A percentile compares a stretch with the other conserved stretches of the same genome.
These are phyloP conservation scores for Pythium brachiatum DNA, from an alignment of 352 stramenopile genomes.

Conservation along the genomic window DNA sequence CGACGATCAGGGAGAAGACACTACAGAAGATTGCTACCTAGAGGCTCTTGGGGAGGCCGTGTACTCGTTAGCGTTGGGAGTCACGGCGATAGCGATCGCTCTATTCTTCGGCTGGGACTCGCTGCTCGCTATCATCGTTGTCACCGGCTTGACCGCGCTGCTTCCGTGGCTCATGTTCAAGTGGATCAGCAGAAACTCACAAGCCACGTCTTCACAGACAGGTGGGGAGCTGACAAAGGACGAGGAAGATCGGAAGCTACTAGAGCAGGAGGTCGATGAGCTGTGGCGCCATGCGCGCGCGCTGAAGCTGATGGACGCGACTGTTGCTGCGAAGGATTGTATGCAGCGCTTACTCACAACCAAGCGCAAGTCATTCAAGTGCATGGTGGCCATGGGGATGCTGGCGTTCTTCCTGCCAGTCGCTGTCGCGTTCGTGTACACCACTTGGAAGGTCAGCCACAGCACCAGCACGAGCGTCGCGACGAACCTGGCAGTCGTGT, in stretches of 20 bases:
- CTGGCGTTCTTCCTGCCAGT: background rate
- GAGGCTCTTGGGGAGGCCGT: background rate
- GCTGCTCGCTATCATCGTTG: slow-evolving; percentile 1
- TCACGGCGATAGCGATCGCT: background rate
- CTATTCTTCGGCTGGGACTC: slow-evolving; percentile 8
- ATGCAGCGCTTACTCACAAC: background rate
- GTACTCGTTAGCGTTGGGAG: background rate
- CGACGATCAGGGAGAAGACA: background rate
- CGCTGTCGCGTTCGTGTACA: background rate
- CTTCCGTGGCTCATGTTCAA: background rate
- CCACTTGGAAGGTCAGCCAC: background rate
- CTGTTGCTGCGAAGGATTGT: background rate
- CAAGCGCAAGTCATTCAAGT: background rate
- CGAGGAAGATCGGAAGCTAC: background rate
- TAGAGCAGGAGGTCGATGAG: background rate
- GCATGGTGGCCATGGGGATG: background rate
- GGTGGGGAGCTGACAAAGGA: background rate
- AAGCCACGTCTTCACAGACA: background rate
- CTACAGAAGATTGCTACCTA: background rate
- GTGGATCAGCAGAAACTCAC: background rate
- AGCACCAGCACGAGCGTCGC: background rate
- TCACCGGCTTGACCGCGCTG: background rate
- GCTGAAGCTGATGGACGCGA: slow-evolving; percentile 1
- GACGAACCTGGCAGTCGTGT: background rate
- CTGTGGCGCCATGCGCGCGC: slow-evolving; percentile 4